A percentile compares a stretch with the other conserved stretches of the same genome.
phyloP scores from a whole-genome alignment of 177 flowering plant genomes.

The Vitis hybrid region DNA sequence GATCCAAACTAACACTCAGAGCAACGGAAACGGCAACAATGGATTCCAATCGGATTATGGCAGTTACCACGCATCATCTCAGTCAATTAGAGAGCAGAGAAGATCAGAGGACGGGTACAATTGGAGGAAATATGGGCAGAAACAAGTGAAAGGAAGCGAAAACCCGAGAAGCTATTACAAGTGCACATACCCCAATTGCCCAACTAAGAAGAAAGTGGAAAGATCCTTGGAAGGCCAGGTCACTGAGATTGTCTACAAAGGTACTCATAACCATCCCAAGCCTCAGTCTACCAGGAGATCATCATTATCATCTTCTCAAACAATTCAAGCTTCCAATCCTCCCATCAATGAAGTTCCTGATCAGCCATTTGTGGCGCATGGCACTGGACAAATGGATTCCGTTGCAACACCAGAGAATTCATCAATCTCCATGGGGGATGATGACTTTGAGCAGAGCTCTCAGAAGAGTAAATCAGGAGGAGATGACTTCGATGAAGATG shows the following conservation, averaged over 20 bases:
- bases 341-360: constrained; percentile 25
- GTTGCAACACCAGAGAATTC: constrained; percentile 64
- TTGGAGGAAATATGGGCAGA: constrained; percentile 90
- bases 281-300: constrained; percentile 66
- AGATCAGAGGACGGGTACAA: constrained; percentile 73
- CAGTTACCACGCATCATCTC: constrained; percentile 27
- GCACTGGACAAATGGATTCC: constrained; percentile 38
- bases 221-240: constrained; percentile 68
- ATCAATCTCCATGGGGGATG: constrained; percentile 53
- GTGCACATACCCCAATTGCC: constrained; percentile 73
- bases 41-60: constrained; percentile 23
- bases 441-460: constrained; percentile 50
- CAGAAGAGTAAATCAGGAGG: constrained; percentile 51
- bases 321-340: constrained; percentile 21
- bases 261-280: constrained; percentile 77
- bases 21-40: constrained; percentile 16
- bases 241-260: constrained; percentile 88
- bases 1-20: constrained; percentile 26
- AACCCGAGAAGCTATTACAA: constrained; percentile 87
- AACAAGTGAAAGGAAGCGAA: constrained; percentile 88
- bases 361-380: constrained; percentile 26
- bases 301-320: constrained; percentile 31
- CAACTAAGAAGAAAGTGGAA: constrained; percentile 79
- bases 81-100: constrained; percentile 28
- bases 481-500: constrained; percentile 59